Conservation (phyloP, 106 monocot genomes). For the Dioscorea dumetorum region DNA sequence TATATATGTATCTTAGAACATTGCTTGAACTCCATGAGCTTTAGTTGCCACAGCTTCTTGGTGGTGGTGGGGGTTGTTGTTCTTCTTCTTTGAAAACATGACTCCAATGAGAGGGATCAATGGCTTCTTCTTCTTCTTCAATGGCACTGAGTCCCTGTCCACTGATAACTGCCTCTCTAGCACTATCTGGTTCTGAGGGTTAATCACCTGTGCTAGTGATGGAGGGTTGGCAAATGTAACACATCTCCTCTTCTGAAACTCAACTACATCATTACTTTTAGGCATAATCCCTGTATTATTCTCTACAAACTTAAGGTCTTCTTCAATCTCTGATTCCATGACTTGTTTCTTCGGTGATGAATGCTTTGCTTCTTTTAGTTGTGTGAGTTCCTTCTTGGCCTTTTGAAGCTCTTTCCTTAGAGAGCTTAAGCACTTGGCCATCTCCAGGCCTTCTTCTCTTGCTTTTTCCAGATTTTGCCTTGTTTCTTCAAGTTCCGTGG, state of each 20-base stretch:
- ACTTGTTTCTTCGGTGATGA: constrained; percentile 2
- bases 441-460: constrained; percentile 16
- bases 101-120: constrained; percentile 28
- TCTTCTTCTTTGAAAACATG: constrained; percentile 43
- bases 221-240: constrained; percentile 58
- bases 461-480: constrained; percentile 34
- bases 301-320: constrained; percentile 42
- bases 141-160: constrained; percentile 4
- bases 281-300: constrained; percentile 10
- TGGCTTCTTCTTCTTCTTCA: constrained; percentile 33
- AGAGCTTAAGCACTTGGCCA: constrained; percentile 19
- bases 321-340: constrained; percentile 21
- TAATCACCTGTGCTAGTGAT: constrained; percentile 17
- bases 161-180: constrained; percentile 19
- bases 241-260: constrained; percentile 32
- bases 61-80: background rate
- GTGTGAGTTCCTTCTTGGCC: constrained; percentile 35
- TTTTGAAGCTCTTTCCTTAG: constrained; percentile 37
- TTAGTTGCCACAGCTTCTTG: constrained; percentile 1
- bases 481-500: constrained; percentile 30
- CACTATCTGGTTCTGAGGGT: constrained; percentile 7
- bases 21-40: background rate
- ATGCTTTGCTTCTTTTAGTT: constrained; percentile 15
- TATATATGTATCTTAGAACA: no score
- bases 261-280: background rate